These are phyloP conservation scores for Meyerozyma athensensis DNA, from an alignment of 1,139 yeast genomes.

Conservation along the genomic window DNA sequence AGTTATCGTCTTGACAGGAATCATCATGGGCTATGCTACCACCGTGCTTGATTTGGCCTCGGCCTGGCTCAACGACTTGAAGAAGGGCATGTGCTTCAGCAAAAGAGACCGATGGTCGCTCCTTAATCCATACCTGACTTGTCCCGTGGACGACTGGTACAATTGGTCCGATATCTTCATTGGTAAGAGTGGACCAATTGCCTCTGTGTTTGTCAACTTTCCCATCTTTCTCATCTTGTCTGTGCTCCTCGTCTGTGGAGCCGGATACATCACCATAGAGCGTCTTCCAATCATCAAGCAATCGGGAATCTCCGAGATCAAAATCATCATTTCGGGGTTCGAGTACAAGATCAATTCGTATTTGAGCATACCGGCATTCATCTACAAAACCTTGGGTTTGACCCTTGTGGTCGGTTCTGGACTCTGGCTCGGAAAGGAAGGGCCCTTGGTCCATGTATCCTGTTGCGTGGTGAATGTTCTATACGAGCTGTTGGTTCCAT, in stretches of 20 bases:
- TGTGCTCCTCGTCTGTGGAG: conserved; percentile 20
- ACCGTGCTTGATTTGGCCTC: conserved; percentile 57
- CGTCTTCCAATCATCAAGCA: conserved; percentile 45
- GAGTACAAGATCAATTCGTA: conserved; percentile 39
- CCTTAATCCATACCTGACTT: conserved; percentile 41
- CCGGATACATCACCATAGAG: conserved; percentile 27
- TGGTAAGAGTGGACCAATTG: conserved; percentile 14
- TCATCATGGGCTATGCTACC: conserved; percentile 55
- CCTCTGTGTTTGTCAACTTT: conserved; percentile 27
- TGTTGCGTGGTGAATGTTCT: conserved; percentile 50
- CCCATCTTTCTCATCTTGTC: conserved; percentile 36
- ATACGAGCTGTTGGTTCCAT: conserved; percentile 36
- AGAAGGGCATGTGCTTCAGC: conserved; percentile 42
- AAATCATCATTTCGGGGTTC: conserved; percentile 58
- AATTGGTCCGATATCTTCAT: conserved; percentile 35
- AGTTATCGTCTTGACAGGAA: conserved; percentile 5
- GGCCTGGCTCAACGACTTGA: conserved; percentile 60
- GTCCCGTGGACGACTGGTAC: conserved; percentile 41
- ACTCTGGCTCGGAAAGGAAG: conserved; percentile 88
- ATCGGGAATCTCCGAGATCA: conserved; percentile 71
- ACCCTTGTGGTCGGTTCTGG: conserved; percentile 75
- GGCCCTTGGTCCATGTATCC: conserved; percentile 86
- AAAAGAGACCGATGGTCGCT: conserved; percentile 39
- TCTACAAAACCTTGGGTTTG: conserved; percentile 50
- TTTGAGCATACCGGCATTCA: conserved; percentile 43